These are phyloP conservation scores for Corylus avellana DNA, from an alignment of 306 rosid species.

Conservation along the genomic window DNA sequence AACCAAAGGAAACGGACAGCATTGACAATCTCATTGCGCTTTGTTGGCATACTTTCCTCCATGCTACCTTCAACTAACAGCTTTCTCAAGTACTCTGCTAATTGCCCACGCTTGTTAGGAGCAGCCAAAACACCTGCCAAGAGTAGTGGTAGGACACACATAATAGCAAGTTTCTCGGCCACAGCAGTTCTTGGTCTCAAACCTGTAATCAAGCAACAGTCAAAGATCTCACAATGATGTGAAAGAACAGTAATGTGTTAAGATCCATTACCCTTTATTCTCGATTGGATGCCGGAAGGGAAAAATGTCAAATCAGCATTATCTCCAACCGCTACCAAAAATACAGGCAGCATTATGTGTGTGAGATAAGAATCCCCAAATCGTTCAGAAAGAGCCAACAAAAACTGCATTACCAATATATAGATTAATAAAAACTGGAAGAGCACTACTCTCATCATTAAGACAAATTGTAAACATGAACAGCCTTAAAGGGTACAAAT, in stretches of 20 bases:
- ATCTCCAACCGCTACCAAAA: constrained; percentile 79
- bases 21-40: constrained; percentile 71
- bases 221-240: constrained; percentile 24
- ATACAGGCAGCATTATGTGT: constrained; percentile 84
- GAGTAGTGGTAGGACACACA: constrained; percentile 87
- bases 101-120: constrained; percentile 60
- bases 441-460: constrained; percentile 22
- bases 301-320: constrained; percentile 72
- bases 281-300: constrained; percentile 67
- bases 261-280: constrained; percentile 62
- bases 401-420: constrained; percentile 60
- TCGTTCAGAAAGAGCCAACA: constrained; percentile 72
- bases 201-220: constrained; percentile 48
- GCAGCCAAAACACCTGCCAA: constrained; percentile 89
- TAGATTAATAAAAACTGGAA: constrained; percentile 32
- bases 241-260: constrained; percentile 17
- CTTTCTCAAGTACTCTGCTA: constrained; percentile 74
- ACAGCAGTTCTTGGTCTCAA: constrained; percentile 77
- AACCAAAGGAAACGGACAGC: constrained; percentile 94
- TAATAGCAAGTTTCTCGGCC: constrained; percentile 74
- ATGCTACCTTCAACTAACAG: constrained; percentile 61
- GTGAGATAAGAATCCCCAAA: constrained; percentile 84
- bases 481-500: constrained; percentile 25
- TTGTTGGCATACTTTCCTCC: constrained; percentile 52
- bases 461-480: not conserved